Evolutionary conservation across 805 yeast species (phyloP), one percentile per base, ranked within the genome.

Genomic region (Candida lessepsii): DNA sequence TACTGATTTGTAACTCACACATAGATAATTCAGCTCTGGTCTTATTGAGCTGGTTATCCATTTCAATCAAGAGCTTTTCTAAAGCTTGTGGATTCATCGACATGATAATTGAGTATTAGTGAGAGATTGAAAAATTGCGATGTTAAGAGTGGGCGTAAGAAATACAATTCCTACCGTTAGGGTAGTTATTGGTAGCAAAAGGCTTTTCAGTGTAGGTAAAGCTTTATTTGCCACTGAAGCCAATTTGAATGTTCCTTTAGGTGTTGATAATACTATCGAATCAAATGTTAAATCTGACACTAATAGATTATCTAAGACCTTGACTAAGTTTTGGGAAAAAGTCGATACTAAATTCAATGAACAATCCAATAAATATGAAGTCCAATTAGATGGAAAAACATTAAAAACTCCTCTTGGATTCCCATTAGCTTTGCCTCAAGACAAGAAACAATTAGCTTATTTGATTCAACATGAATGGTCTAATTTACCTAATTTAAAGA

Each of bases 391-490:
- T 54, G 70, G 75, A 1, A 85, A 83, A 59, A 77, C 96, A 0
- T 66, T 93, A 44, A 81, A 81, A 56, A 91, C 98, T 1, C 96
- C 98, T 0, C 61, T 80, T 37, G 97, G 97, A 2, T 72, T 80
- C 58, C 72, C 76, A 17, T 61, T 93, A 37, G 63, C 77, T 1
- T 63, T 93, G 10, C 95, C 96, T 4, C 54, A 57, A 18, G 46
- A 64, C 6, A 81, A 83, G 53, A 65, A 67, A 44, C 63, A 78
- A 8, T 66, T 93, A 47, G 96, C 96, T 0, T 71, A 80, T 47
- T 61, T 91, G 51, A 68, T 93, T 26, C 80, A 80, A 28, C 87
- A 87, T 54, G 99, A 93, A 63, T 93, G 99, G 99, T 73, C 78
- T 41, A 75, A 76, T 29, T 65, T 93, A 41, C 76, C 91, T 2